phyloP scores from a whole-genome alignment of 176 grass and related monocot genomes.

The Oryza nivara region DNA sequence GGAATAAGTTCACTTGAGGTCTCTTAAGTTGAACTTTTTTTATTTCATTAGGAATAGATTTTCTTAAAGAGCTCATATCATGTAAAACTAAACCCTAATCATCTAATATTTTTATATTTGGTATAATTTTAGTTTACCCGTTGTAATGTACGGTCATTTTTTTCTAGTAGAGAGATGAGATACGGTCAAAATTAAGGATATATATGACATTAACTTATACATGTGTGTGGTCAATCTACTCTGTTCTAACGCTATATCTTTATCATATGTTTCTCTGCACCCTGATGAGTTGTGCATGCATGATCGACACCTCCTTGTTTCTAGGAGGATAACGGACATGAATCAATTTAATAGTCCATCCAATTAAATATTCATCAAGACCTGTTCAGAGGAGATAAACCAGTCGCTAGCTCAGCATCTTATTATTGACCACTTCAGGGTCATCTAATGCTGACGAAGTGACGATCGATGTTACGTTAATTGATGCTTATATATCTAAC shows the following conservation, averaged over 20 bases:
- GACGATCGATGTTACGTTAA: too few relatives aligned
- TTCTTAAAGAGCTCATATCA: too few relatives aligned
- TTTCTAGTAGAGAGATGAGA: background rate
- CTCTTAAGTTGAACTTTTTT: too few relatives aligned
- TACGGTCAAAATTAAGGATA: background rate
- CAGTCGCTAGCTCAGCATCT: background rate
- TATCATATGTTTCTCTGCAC: background rate
- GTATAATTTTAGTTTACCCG: too few relatives aligned
- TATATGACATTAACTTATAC: too few relatives aligned
- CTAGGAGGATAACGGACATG: background rate
- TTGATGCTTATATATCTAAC: too few relatives aligned
- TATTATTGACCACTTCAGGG: background rate
- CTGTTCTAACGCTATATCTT: background rate
- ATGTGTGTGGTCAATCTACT: background rate
- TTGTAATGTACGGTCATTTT: too few relatives aligned
- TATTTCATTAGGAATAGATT: too few relatives aligned
- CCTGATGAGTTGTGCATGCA: background rate
- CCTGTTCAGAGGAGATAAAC: background rate
- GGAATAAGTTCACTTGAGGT: too few relatives aligned
- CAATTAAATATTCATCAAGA: background rate
- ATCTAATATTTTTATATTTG: too few relatives aligned
- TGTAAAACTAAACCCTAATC: too few relatives aligned
- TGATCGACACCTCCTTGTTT: background rate
- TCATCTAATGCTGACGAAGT: background rate
- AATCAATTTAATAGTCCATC: background rate